Evolutionary conservation across 2,329 filamentous ascomycete genomes (phyloP), one percentile per base, ranked within the genome.

Genomic region (Diaporthe nobilis): DNA sequence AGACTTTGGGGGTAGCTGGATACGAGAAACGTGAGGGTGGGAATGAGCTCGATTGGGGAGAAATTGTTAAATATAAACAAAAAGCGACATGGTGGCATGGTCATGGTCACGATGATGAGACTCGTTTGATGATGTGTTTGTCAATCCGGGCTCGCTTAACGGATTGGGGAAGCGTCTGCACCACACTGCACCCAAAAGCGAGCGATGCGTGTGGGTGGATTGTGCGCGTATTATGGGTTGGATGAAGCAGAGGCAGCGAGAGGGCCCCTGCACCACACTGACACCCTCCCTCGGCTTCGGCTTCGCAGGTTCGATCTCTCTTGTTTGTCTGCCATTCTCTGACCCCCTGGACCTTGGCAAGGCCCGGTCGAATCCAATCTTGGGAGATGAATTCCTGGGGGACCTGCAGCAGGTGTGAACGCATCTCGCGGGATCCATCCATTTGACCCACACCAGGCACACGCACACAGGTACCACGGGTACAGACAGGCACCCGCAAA

Each of bases 391-490:
- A 25, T 73, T 57, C 53, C 47, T 55, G 71, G 71, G 71, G 71
- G 58, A 73, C 71, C 71, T 73, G 71, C 58, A 73, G 71, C 71
- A 65, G 49, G 37, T 34, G 71, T 57, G 71, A 65, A 65, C 42
- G 55, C 58, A 73, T 47, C 71, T 73, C n/a, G 34, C 49, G 31
- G 47, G 49, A 55, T 28, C 49, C 47, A 53, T 53, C 65, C 65
- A 53, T 39, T 37, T 68, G 65, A 68, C 39, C 65, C 65, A 70
- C 47, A 55, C 65, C 49, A 37, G 39, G 61, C 42, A 49, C 42
- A 34, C 22, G 42, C 25, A 28, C 37, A 44, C 15, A 60, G 53
- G 31, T 9, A 57, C 9, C 39, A 51, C 47, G 12, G 37, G 37
- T 39, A 39, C 37, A 39, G 37, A 39, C 37, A 25, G 47, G 65